phyloP scores from a whole-genome alignment of 2,329 filamentous ascomycete genomes.

The Calonectria crousiana region DNA sequence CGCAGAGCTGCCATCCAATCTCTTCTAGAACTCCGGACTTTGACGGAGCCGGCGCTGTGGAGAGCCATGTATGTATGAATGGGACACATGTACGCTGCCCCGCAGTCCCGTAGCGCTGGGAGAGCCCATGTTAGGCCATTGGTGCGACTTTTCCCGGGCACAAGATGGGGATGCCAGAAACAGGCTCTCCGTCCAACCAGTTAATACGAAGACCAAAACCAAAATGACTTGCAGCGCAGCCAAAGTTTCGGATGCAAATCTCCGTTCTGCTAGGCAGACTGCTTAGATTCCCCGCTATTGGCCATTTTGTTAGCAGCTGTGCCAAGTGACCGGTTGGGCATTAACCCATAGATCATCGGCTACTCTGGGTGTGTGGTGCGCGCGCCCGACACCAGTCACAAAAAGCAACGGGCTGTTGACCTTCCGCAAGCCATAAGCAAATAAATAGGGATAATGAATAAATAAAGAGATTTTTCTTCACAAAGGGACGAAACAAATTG shows the following conservation, averaged over 20 bases:
- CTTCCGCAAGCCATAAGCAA: not conserved
- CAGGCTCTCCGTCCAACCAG: not conserved
- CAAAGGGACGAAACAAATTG: not conserved
- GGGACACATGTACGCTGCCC: not conserved
- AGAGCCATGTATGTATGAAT: not conserved
- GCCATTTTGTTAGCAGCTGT: not conserved
- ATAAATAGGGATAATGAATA: not conserved
- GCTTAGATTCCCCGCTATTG: not conserved
- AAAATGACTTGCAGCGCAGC: not conserved
- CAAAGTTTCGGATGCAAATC: not conserved
- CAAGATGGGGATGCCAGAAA: not conserved
- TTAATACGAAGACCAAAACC: not conserved
- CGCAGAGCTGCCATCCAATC: not conserved
- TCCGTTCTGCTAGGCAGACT: not conserved
- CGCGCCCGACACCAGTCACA: not conserved
- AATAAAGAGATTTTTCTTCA: too few species aligned
- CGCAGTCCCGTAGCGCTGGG: not conserved
- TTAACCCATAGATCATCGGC: not conserved
- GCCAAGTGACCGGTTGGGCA: not conserved
- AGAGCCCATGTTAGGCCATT: not conserved
- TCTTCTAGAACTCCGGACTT: not conserved
- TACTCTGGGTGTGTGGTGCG: not conserved
- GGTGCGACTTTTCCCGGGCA: not conserved
- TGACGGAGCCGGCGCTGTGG: not conserved
- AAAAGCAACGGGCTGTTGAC: not conserved